Percentiles rank a stretch among this genome's conserved stretches.
These are phyloP conservation scores for Clonostachys byssicola DNA, from an alignment of 2,329 filamentous ascomycete species.

Conservation along the genomic window DNA sequence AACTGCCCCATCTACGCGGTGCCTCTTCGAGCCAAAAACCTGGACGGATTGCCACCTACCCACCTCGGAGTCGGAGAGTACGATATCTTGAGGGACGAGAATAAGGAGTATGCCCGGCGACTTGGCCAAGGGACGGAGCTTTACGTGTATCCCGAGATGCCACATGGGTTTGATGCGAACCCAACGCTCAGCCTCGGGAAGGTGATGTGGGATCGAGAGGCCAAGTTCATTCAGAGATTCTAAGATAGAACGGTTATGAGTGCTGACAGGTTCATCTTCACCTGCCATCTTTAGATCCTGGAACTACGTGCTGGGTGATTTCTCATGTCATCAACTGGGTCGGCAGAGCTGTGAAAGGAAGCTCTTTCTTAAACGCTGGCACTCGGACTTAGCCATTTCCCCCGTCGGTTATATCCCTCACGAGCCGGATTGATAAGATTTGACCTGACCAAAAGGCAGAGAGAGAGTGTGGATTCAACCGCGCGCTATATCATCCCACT, in stretches of 20 bases:
- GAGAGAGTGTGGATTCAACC: too few species aligned
- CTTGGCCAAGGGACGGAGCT: background rate
- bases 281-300: too few species aligned
- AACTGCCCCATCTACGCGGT: background rate
- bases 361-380: too few species aligned
- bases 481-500: too few species aligned
- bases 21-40: constrained; percentile 2
- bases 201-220: background rate
- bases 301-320: too few species aligned
- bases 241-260: background rate
- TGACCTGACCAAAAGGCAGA: too few species aligned
- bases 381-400: too few species aligned
- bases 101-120: constrained; percentile 10
- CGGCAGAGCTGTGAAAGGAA: too few species aligned
- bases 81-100: constrained; percentile 27
- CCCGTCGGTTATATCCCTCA: too few species aligned
- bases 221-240: background rate
- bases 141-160: background rate
- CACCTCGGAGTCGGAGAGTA: constrained; percentile 26
- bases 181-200: background rate
- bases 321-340: too few species aligned
- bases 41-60: constrained; percentile 18
- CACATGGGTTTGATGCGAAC: background rate
- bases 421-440: too few species aligned
- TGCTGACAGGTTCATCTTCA: too few species aligned